These are phyloP conservation scores for Tilletiaria anomala DNA, from an alignment of 1,284 basidiomycete species.

Conservation along the genomic window DNA sequence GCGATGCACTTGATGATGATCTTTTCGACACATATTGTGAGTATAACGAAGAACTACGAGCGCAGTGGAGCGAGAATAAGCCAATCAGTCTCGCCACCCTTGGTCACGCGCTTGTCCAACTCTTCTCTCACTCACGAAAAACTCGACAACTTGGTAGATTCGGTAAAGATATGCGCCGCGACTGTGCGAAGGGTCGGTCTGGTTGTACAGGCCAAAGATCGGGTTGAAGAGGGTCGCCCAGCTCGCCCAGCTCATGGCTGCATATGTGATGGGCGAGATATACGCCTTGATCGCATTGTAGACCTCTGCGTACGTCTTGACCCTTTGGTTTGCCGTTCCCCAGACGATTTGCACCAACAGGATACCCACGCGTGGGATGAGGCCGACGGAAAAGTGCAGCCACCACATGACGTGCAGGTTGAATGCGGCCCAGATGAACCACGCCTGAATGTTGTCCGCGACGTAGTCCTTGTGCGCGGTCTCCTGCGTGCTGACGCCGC, in stretches of 20 bases:
- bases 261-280: slow-evolving; percentile 29
- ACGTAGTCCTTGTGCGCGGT: slow-evolving; percentile 18
- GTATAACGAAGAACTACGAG: slow-evolving; percentile 25
- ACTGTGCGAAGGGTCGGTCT: slow-evolving; percentile 7
- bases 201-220: slow-evolving; percentile 24
- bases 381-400: slow-evolving; percentile 29
- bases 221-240: slow-evolving; percentile 33
- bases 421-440: slow-evolving; percentile 37
- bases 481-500: slow-evolving; percentile 1
- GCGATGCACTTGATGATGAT: slow-evolving; percentile 32
- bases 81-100: neutral
- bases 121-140: slow-evolving; percentile 8
- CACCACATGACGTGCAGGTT: slow-evolving; percentile 33
- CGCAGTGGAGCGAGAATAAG: too few species aligned
- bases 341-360: slow-evolving; percentile 19
- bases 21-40: slow-evolving; percentile 30
- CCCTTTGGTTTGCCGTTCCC: slow-evolving; percentile 22
- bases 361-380: slow-evolving; percentile 21
- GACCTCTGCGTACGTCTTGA: slow-evolving; percentile 22
- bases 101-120: neutral
- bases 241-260: slow-evolving; percentile 29
- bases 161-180: slow-evolving; percentile 26
- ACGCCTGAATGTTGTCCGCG: slow-evolving; percentile 32
- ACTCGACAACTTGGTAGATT: slow-evolving; percentile 34
- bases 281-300: slow-evolving; percentile 29